A percentile compares a stretch with the other conserved stretches of the same genome.
Evolutionary conservation across 148 eudicot species (phyloP).

Genomic region (Diospyros lotus): DNA sequence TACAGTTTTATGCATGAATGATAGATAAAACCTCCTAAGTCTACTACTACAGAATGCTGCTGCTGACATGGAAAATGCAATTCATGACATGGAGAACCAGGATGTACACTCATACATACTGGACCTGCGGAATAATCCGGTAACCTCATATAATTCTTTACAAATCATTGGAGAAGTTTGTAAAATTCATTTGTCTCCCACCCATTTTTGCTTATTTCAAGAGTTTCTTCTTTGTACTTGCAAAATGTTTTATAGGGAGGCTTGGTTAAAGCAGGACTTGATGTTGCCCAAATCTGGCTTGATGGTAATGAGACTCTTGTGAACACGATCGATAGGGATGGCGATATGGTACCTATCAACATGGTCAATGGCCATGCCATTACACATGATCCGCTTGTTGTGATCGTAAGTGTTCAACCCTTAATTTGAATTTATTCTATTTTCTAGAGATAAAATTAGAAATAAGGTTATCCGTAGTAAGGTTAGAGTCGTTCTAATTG

Average conservation of each 20-base stretch:
- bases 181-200: no score
- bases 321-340: conserved; percentile 81
- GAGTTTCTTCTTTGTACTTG: neutral
- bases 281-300: conserved; percentile 96
- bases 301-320: conserved; percentile 94
- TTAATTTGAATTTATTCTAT: neutral
- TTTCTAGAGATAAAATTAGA: no score
- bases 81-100: conserved; percentile 76
- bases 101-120: conserved; percentile 85
- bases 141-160: conserved; percentile 17
- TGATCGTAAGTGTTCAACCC: conserved; percentile 55
- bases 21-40: neutral
- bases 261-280: conserved; percentile 86
- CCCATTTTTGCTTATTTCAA: neutral
- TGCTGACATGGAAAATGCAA: conserved; percentile 77
- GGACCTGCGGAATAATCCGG: conserved; percentile 91
- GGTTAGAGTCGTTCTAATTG: no score
- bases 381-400: conserved; percentile 89
- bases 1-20: neutral
- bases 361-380: conserved; percentile 82
- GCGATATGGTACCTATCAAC: conserved; percentile 78
- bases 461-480: no score
- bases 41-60: conserved; percentile 64
- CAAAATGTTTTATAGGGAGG: conserved; percentile 60
- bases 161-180: no score